Base-by-base conservation (phyloP, 139 green algal genomes). In the Eudorina sp. region DNA sequence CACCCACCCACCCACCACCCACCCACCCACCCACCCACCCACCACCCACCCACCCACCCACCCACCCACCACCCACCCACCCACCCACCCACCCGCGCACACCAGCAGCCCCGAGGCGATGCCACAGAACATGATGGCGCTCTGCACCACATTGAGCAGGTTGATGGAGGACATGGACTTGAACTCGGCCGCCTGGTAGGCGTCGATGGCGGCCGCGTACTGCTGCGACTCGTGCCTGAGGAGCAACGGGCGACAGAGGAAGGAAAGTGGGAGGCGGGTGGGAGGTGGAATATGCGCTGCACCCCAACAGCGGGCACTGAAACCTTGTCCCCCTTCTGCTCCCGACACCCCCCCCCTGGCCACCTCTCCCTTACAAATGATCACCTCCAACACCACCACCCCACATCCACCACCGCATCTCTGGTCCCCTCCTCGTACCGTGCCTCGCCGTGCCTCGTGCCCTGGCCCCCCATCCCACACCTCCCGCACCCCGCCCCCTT, bases 81-180 rank as follows among this genome's bases (percentile, higher is more conserved):
- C 2, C 78, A 29, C 23, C 75, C 34, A 27, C 84, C 34, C n/a
- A 85, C 88, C 69, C 77, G 88, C 89, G 86, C 91, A 94, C 31
- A 91, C 83, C 58, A 91, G 41, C 78, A 94, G 77, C 3, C 88
- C 88, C 18, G 53, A 34, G 25, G 53, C 70, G 31, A 92, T 91
- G 66, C 95, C 95, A 4, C 72, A 16, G 46, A 95, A 98, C 89
- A 98, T 98, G 76, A 99, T 94, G n/a, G 89, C 4, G 25, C 86
- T 94, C 91, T 99, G 97, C 9, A 94, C 90, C n/a, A 97, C 91
- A 89, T 99, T 99, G 43, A 98, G 92, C 21, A 92, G 69, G 25
- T 95, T 96, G 41, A 99, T 94, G 18, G 92, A 93, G 18, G 46
- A 79, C 78, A 89, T 73, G 70, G 53, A 79, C 51, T 91, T 92